Evolutionary conservation across 768 basidiomycete genomes (phyloP).

Genomic region (Tephrocybe sp.): DNA sequence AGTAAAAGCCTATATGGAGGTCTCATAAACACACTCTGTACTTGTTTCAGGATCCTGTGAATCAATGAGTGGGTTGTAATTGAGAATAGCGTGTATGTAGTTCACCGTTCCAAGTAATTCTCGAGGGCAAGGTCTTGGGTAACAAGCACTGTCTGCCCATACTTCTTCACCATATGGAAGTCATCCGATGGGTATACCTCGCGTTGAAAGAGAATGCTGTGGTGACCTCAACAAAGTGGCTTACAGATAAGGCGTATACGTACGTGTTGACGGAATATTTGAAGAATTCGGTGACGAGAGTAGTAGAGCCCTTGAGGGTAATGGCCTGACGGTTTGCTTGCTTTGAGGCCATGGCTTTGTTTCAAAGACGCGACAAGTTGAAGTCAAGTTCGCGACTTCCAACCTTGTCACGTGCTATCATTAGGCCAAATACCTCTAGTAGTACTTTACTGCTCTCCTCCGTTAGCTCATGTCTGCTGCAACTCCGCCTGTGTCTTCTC

Average conservation of each 20-base stretch:
- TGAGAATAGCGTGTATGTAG: not conserved
- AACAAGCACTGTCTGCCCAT: constrained; percentile 92
- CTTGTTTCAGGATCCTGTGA: constrained; percentile 82
- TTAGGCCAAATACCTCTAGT: not conserved
- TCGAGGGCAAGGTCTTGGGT: constrained; percentile 93
- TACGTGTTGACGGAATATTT: constrained; percentile 99
- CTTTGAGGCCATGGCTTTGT: constrained; percentile 37
- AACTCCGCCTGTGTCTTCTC: constrained; percentile 52
- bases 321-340: constrained; percentile 73
- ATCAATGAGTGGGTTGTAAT: not conserved
- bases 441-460: not conserved
- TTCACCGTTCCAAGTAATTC: constrained; percentile 84
- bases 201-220: constrained; percentile 92
- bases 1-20: not conserved
- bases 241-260: constrained; percentile 30
- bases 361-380: constrained; percentile 12
- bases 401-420: not conserved
- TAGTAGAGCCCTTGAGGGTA: constrained; percentile 93
- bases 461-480: constrained; percentile 21
- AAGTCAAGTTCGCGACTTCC: constrained; percentile 16
- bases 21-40: constrained; percentile 68
- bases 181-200: constrained; percentile 98
- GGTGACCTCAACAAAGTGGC: not conserved
- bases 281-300: constrained; percentile 97
- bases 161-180: constrained; percentile 99